phyloP scores from a whole-genome alignment of 257 asterid genomes.

The Petunia secreta region DNA sequence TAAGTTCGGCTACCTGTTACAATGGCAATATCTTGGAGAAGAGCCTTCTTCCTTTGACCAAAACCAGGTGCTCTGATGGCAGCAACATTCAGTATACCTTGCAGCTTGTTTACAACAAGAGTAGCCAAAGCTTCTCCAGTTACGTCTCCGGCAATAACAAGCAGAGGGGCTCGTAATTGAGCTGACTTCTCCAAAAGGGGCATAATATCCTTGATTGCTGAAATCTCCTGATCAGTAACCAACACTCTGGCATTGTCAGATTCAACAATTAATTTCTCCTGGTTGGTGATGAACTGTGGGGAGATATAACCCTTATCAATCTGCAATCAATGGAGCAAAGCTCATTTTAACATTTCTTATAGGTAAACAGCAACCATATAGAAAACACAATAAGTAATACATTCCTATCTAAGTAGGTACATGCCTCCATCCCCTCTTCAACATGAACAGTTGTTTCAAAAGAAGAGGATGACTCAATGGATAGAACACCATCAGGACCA shows the following conservation, averaged over 20 bases:
- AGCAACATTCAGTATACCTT: constrained; percentile 90
- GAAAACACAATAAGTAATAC: not conserved
- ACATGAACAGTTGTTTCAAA: constrained; percentile 94
- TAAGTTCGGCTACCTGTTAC: constrained; percentile 61
- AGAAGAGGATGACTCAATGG: constrained; percentile 96
- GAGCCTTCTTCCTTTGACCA: constrained; percentile 94
- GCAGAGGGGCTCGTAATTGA: constrained; percentile 80
- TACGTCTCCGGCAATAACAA: constrained; percentile 85
- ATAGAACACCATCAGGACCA: constrained; percentile 98
- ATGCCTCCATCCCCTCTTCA: constrained; percentile 98
- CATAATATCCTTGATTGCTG: constrained; percentile 88
- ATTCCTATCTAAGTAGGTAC: constrained; percentile 23
- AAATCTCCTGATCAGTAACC: constrained; percentile 86
- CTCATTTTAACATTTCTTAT: not conserved
- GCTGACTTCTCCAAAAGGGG: constrained; percentile 89
- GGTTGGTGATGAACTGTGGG: constrained; percentile 94
- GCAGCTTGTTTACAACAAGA: constrained; percentile 92
- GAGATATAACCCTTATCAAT: constrained; percentile 94
- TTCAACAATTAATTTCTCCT: constrained; percentile 86
- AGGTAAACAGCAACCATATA: not conserved
- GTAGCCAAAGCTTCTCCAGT: constrained; percentile 99
- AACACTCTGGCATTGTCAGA: constrained; percentile 80
- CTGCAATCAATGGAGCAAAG: constrained; percentile 39
- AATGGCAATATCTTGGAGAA: constrained; percentile 96
- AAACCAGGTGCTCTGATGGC: constrained; percentile 98